These are phyloP conservation scores for Elsinoe arachidis DNA, from an alignment of 2,329 filamentous ascomycete genomes.

Conservation along the genomic window DNA sequence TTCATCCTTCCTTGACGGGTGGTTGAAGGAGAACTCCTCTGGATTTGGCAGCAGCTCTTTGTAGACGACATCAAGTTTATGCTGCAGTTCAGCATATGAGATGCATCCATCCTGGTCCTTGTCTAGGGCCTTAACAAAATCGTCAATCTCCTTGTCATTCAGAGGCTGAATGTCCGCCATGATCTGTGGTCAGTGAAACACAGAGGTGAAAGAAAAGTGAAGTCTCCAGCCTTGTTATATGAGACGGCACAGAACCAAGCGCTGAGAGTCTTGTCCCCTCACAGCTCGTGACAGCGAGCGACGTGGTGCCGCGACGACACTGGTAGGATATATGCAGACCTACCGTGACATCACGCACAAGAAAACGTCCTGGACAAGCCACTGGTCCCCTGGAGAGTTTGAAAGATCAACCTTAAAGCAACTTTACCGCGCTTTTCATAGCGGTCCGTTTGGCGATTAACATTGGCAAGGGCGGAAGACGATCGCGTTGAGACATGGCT, in stretches of 20 bases:
- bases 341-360: constrained; percentile 5
- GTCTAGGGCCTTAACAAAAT: constrained; percentile 47
- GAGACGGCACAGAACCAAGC: neutral
- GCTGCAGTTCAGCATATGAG: constrained; percentile 45
- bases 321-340: neutral
- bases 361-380: neutral
- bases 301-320: neutral
- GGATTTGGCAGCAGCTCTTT: constrained; percentile 42
- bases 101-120: constrained; percentile 45
- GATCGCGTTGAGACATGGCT: constrained; percentile 4
- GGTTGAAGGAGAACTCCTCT: constrained; percentile 38
- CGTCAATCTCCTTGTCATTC: constrained; percentile 38
- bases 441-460: neutral
- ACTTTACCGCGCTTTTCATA: neutral
- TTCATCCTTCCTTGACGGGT: constrained; percentile 27
- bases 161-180: constrained; percentile 21
- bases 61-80: constrained; percentile 46
- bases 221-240: neutral
- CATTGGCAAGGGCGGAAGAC: neutral
- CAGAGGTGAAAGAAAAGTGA: neutral
- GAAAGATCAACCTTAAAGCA: neutral
- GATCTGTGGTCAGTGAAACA: neutral
- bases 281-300: neutral
- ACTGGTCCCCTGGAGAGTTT: constrained; percentile 2
- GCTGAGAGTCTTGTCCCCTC: neutral